Evolutionary conservation across 495 filamentous ascomycete genomes (phyloP).

Genomic region (Evansstolkia leycettana): DNA sequence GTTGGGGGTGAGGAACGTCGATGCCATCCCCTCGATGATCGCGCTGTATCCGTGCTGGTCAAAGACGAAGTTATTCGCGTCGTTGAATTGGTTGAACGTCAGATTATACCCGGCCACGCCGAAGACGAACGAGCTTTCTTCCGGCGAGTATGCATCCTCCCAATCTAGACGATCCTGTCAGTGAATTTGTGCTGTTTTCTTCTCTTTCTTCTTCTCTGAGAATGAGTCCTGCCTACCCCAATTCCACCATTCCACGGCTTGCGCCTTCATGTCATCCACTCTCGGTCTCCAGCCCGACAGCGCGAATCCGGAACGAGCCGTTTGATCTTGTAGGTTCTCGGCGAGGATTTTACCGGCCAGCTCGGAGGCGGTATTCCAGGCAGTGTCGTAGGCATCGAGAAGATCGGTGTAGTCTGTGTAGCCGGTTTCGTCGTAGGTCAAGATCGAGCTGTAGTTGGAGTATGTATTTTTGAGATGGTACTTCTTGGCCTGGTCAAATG

Average conservation of each 20-base stretch:
- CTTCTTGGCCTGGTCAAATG: slow-evolving; percentile 42
- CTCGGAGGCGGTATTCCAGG: slow-evolving; percentile 35
- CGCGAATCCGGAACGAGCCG: slow-evolving; percentile 44
- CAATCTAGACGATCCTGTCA: slow-evolving; percentile 32
- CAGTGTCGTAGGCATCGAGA: slow-evolving; percentile 39
- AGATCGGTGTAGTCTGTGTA: slow-evolving; percentile 36
- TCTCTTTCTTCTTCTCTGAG: too few species aligned
- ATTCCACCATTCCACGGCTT: slow-evolving; percentile 55
- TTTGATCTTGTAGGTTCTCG: slow-evolving; percentile 52
- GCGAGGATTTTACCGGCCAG: slow-evolving; percentile 46
- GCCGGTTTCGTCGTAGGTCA: slow-evolving; percentile 48
- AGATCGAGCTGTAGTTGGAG: slow-evolving; percentile 50
- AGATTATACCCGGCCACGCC: slow-evolving; percentile 31
- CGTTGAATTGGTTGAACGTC: slow-evolving; percentile 37
- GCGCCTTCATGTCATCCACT: slow-evolving; percentile 40
- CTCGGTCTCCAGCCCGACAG: slow-evolving; percentile 53
- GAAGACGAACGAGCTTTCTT: slow-evolving; percentile 33
- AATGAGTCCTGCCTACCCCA: slow-evolving; percentile 36
- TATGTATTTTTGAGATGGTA: slow-evolving; percentile 49
- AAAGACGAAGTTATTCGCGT: slow-evolving; percentile 53
- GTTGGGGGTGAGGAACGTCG: slow-evolving; percentile 42
- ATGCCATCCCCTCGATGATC: slow-evolving; percentile 49
- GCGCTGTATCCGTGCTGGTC: slow-evolving; percentile 58
- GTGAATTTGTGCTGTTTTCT: too few species aligned
- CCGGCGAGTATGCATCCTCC: slow-evolving; percentile 40